phyloP scores from a whole-genome alignment of 768 basidiomycete species.

The Lactarius psammicola region DNA sequence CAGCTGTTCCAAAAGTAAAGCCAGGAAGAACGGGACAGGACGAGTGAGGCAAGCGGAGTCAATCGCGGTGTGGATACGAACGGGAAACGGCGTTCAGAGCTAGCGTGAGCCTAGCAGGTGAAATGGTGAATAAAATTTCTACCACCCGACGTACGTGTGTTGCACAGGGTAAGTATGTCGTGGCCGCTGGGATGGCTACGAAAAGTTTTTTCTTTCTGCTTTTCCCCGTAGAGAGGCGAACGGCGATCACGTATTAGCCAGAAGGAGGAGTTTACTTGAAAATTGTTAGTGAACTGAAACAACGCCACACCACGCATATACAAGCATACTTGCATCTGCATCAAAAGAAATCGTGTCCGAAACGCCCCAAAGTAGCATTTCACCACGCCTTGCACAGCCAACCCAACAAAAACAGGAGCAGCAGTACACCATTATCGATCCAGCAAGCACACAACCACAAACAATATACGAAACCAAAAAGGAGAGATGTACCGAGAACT shows the following conservation, averaged over 20 bases:
- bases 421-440: not conserved
- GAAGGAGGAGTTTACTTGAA: not conserved
- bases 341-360: constrained; percentile 2
- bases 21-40: not conserved
- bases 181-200: not conserved
- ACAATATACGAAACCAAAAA: not conserved
- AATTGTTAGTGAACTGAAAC: not conserved
- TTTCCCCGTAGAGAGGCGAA: not conserved
- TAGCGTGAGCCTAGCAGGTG: not conserved
- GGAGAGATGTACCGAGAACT: constrained; percentile 55
- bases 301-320: constrained; percentile 2
- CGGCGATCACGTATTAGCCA: not conserved
- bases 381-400: constrained; percentile 2
- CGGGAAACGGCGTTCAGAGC: constrained; percentile 1
- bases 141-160: constrained; percentile 1
- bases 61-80: not conserved
- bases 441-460: not conserved
- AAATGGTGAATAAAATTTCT: constrained; percentile 10
- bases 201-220: not conserved
- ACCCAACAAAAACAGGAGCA: not conserved
- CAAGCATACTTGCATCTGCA: not conserved
- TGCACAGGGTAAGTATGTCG: constrained; percentile 1
- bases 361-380: constrained; percentile 7
- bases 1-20: not conserved
- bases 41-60: constrained; percentile 1